Evolutionary conservation across 2,329 filamentous ascomycete species (phyloP), one percentile per base, ranked within the genome.

Genomic region (Hymenoscyphus fraxineus): DNA sequence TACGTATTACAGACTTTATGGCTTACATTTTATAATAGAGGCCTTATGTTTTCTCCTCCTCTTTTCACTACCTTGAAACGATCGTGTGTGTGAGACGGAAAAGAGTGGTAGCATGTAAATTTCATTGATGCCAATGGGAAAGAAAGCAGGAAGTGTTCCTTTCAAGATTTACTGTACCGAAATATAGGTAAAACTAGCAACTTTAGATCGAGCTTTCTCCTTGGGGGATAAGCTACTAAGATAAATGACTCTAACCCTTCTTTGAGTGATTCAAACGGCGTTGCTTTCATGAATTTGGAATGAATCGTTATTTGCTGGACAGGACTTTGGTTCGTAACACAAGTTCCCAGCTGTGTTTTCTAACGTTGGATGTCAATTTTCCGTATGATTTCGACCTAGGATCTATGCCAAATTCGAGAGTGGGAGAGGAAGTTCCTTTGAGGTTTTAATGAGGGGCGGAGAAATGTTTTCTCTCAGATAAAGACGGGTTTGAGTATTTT

Each of bases 381-480:
- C 15, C 40, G 12, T 27, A 27, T 27, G 66, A 62, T 51, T 62
- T 66, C n/a, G 62, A 70, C 59, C 67, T 67, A 54, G 59, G 64
- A 15, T 70, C 72, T 44, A 70, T 70, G 3, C 55, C 73, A 55
- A 63, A 72, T 64, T 67, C 74, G 70, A 55, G 41, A 27, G 32
- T 31, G 16, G 71, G 68, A 38, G 70, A 68, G 35, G 61, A 57
- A 10, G 60, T 73, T 2, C 70, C 69, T 7, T 47, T 74, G 19
- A 68, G 70, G 39, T 71, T 71, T 64, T 73, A 38, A 62, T 67
- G 63, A 69, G 70, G 54, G 72, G 72, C 3, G 57, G 51, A 38
- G 73, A 74, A 64, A 71, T 66, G 40, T 74, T 74, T 39, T 39
- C 7, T 60, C 19, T 47, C 1, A 38, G 22, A 3, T 9, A 31